phyloP scores from a whole-genome alignment of 305 asterid genomes.

The Rubia peregrina region DNA sequence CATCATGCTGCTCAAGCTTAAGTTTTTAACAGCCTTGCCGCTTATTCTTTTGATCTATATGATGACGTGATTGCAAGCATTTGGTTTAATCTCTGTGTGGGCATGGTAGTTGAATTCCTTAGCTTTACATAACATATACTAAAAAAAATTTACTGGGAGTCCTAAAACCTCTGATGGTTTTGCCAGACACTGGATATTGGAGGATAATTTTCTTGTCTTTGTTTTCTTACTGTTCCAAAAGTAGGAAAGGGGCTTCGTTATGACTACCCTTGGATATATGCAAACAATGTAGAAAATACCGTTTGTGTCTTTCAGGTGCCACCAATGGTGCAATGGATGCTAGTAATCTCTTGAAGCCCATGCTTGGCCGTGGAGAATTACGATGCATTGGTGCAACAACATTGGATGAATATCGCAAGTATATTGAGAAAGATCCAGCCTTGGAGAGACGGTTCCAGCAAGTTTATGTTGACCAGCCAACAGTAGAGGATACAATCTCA shows the following conservation, averaged over 20 bases:
- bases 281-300: not conserved
- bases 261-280: no score
- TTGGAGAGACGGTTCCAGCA: conserved; percentile 26
- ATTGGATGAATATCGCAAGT: conserved; percentile 25
- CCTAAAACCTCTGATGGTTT: not conserved
- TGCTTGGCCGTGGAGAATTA: conserved; percentile 84
- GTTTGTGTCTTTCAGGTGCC: conserved; percentile 4
- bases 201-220: not conserved
- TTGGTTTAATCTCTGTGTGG: not conserved
- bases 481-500: conserved; percentile 21
- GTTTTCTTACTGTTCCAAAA: not conserved
- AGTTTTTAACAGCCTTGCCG: not conserved
- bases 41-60: not conserved
- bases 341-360: conserved; percentile 77
- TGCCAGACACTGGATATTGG: not conserved
- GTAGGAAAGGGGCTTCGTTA: not conserved
- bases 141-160: no score
- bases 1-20: not conserved
- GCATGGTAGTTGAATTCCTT: not conserved
- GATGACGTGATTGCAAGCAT: not conserved
- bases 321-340: conserved; percentile 77
- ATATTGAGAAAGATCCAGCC: conserved; percentile 29
- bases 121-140: no score
- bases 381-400: conserved; percentile 66
- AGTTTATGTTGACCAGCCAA: conserved; percentile 24